Evolutionary conservation across 73 alveolate species (phyloP), one percentile per base, ranked within the genome.

Genomic region (Urostyla sp.): DNA sequence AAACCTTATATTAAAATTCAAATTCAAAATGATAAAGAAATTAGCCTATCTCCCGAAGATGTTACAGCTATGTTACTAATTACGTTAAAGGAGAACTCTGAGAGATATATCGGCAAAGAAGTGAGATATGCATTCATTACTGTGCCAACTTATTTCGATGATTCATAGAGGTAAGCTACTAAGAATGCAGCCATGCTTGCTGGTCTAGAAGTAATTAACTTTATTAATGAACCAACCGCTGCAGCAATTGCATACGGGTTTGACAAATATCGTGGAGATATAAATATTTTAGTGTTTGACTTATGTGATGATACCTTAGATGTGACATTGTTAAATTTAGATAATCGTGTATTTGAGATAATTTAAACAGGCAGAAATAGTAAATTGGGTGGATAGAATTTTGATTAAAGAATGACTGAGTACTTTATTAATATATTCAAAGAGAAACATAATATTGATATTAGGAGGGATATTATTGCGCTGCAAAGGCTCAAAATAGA

Each of bases 331-430:
- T 45, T 93, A n/a, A 79, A 88, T 35, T 74, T 91, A 45, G 96
- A 90, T 27, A 94, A 93, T 26, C 95, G 97, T n/a, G 84, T 93
- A 48, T 92, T 94, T 67, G 94, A 92, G 81, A 95, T 94, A 7
- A 44, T 78, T 74, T 88, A 93, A 7, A 84, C 95, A 58, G 84
- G 92, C 35, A 98, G 98, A 23, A 94, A 95, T 84, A 92, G 94
- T 45, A 94, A 84, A 72, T 88, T 95, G 78, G 99, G 99, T 45
- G 99, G 99, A 34, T 95, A 94, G 56, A 97, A 96, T 66, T 94
- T 95, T 76, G 99, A 96, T 83, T 76, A 93, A 58, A 80, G 92
- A 43, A 51, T 96, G 72, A 72, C 72, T 46, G 94, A 82, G 54
- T 61, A 75, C 84, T 85, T 91, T 69, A 79, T 85, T 16, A 66